These are phyloP conservation scores for Alternaria sp. DNA, from an alignment of 2,329 filamentous ascomycete species.

Conservation along the genomic window DNA sequence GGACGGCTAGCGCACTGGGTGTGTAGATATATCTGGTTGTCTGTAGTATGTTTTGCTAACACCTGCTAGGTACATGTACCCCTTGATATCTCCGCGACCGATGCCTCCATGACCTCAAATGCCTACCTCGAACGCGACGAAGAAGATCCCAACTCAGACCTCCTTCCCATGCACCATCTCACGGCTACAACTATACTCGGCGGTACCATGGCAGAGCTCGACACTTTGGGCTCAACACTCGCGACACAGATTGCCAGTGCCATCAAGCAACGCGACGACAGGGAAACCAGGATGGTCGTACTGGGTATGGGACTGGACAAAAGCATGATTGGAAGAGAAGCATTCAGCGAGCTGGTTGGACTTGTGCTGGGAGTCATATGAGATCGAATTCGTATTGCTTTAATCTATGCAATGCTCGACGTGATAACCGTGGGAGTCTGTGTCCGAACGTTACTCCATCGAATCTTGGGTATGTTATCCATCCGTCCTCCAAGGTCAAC, in stretches of 20 bases:
- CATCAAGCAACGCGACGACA: slow-evolving; percentile 72
- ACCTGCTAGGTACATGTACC: slow-evolving; percentile 74
- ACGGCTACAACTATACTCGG: slow-evolving; percentile 88
- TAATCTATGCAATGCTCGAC: slow-evolving; percentile 1
- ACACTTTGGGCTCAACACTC: slow-evolving; percentile 85
- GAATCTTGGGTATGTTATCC: slow-evolving; percentile 8
- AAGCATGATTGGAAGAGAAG: slow-evolving; percentile 56
- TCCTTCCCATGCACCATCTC: slow-evolving; percentile 79
- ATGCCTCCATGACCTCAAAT: slow-evolving; percentile 62
- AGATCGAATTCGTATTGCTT: slow-evolving; percentile 9
- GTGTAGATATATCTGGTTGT: slow-evolving; percentile 29
- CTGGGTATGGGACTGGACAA: slow-evolving; percentile 64
- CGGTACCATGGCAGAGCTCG: slow-evolving; percentile 77
- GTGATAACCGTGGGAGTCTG: background rate
- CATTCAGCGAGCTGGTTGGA: slow-evolving; percentile 53
- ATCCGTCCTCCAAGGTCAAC: background rate
- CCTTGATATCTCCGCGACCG: slow-evolving; percentile 70
- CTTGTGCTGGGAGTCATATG: slow-evolving; percentile 49
- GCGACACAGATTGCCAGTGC: slow-evolving; percentile 87
- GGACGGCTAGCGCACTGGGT: slow-evolving; percentile 94
- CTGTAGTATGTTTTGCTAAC: slow-evolving; percentile 5
- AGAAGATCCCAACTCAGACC: slow-evolving; percentile 44
- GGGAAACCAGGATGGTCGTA: slow-evolving; percentile 65
- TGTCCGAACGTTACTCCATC: background rate
- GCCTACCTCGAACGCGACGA: slow-evolving; percentile 55